Conservation (phyloP, 352 stramenopile genomes). For the Salisapilia sapeloensis region DNA sequence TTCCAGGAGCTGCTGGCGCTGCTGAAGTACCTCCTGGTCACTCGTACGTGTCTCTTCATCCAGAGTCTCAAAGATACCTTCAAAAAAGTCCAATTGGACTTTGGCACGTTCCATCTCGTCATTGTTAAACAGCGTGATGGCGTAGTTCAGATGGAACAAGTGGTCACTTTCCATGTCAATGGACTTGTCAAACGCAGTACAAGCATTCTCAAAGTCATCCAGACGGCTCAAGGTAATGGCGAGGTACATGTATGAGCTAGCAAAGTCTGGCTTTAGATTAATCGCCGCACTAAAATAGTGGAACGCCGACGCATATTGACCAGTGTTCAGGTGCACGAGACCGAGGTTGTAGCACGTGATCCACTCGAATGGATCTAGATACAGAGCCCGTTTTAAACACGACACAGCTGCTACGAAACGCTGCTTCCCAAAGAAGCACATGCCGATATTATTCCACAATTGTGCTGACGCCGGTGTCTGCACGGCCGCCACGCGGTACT, state of each 20-base stretch:
- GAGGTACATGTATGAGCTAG: conserved; percentile 87
- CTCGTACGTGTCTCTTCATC: conserved; percentile 48
- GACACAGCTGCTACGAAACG: conserved; percentile 72
- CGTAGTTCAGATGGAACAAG: conserved; percentile 81
- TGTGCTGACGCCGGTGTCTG: conserved; percentile 85
- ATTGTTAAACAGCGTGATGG: conserved; percentile 81
- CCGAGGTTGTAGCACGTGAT: conserved; percentile 90
- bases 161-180: conserved; percentile 79
- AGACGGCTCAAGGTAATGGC: conserved; percentile 78
- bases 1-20: conserved; percentile 49
- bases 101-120: conserved; percentile 76
- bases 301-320: conserved; percentile 86
- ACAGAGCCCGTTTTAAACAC: conserved; percentile 85
- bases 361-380: conserved; percentile 90
- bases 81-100: conserved; percentile 72
- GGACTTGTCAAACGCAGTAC: conserved; percentile 84
- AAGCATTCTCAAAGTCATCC: conserved; percentile 87
- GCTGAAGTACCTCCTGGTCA: conserved; percentile 52
- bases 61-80: conserved; percentile 57
- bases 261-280: conserved; percentile 78
- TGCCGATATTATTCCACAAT: conserved; percentile 92
- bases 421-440: conserved; percentile 92
- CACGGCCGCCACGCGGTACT: conserved; percentile 86
- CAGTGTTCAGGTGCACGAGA: conserved; percentile 85
- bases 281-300: conserved; percentile 86